Evolutionary conservation across 441 rosid species (phyloP).

Genomic region (Biscutella laevigata): DNA sequence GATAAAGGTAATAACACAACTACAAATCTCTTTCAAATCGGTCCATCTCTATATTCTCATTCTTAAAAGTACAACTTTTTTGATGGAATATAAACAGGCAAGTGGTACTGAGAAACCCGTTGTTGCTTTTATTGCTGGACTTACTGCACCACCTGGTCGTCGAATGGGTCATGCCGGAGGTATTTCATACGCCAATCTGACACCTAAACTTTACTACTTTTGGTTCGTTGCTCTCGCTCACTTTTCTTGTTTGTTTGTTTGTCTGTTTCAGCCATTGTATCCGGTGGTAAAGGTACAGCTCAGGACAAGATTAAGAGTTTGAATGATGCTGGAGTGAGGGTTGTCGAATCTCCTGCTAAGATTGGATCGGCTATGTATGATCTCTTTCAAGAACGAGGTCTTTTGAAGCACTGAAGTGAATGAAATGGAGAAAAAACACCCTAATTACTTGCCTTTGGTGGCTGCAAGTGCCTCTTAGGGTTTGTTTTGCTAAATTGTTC

Average conservation of each 20-base stretch:
- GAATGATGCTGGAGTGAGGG: slow-evolving; percentile 84
- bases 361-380: slow-evolving; percentile 76
- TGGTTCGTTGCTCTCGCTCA: not conserved
- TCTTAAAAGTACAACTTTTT: too few relatives aligned
- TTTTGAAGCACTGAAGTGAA: slow-evolving; percentile 33
- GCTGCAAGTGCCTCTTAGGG: too few relatives aligned
- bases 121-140: slow-evolving; percentile 96
- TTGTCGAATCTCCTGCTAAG: slow-evolving; percentile 93
- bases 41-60: not conserved
- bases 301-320: slow-evolving; percentile 83
- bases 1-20: slow-evolving; percentile 43
- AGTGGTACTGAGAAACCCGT: slow-evolving; percentile 92
- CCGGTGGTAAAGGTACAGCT: slow-evolving; percentile 96
- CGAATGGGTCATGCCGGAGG: slow-evolving; percentile 99
- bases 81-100: slow-evolving; percentile 50
- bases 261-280: slow-evolving; percentile 63
- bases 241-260: not conserved
- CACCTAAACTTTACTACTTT: not conserved
- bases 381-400: slow-evolving; percentile 74
- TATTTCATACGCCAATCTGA: slow-evolving; percentile 26
- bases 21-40: not conserved
- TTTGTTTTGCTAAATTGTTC: too few relatives aligned
- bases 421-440: too few relatives aligned
- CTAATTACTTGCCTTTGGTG: too few relatives aligned
- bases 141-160: slow-evolving; percentile 96